Evolutionary conservation across 345 rosid species (phyloP), one percentile per base, ranked within the genome.

Genomic region (Citrus australasica): DNA sequence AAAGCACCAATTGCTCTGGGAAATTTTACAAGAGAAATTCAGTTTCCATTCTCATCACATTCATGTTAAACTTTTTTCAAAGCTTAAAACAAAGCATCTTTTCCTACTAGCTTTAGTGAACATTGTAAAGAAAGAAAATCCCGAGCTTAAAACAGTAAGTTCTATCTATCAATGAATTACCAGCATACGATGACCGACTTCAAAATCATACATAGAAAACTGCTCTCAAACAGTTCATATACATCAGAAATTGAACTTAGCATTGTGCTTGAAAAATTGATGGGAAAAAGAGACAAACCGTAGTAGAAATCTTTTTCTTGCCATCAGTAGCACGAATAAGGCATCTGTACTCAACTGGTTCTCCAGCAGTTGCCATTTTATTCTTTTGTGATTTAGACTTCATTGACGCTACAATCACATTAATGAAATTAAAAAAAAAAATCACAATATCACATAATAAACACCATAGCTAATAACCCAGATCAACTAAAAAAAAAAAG

Each of bases 321-420:
- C 91, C 94, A 85, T 91, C 88, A 65, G 98, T 92, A 16, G 99
- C 99, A 27, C 99, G 97, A 59, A 96, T 84, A 60, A 96, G 94
- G 85, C 99, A 96, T 77, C 92, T 83, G 62, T 89, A 92, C 73
- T 96, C 98, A n/a, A 89, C 75, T 67, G 93, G 65, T 70, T 92
- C 84, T 46, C 90, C 93, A 33, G 81, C 82, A 65, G 89, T 85
- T 56, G 38, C 81, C 88, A 93, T 79, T 82, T 96, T 93, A 81
- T 92, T 92, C 87, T 68, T 92, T 69, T 92, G 92, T 62, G 82
- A 82, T 85, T 91, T 96, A 70, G 98, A 93, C 82, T 91, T 91
- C 89, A 92, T 74, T 30, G 99, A 90, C 1, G 98, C 97, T 78
- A 75, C 73, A 13, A 76, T 58, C 33, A 66, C 55, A 60, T 75